Conservation (phyloP, 495 filamentous ascomycete genomes). For the Ascobolus immersus region DNA sequence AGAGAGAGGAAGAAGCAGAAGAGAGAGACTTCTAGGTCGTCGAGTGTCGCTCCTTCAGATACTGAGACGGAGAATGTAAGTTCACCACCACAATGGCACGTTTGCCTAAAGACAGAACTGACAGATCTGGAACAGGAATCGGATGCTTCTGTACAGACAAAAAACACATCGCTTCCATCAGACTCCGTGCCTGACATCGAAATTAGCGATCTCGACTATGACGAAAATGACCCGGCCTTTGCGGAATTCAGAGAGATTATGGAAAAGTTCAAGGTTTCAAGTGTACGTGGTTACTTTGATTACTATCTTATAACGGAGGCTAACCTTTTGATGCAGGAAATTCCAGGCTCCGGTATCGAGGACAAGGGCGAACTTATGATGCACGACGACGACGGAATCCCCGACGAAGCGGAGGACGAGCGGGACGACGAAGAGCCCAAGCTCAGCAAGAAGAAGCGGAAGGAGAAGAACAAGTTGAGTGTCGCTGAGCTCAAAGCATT, state of each 20-base stretch:
- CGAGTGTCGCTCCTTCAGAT: slow-evolving; percentile 10
- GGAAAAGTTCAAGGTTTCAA: slow-evolving; percentile 32
- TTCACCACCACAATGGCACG: slow-evolving; percentile 2
- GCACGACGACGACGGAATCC: slow-evolving; percentile 69
- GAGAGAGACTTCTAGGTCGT: slow-evolving; percentile 30
- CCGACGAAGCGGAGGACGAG: slow-evolving; percentile 51
- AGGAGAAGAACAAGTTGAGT: slow-evolving; percentile 70
- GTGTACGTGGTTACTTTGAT: background rate
- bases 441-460: slow-evolving; percentile 78
- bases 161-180: slow-evolving; percentile 17
- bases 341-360: too few relatives aligned
- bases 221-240: slow-evolving; percentile 50
- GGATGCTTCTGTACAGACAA: slow-evolving; percentile 14
- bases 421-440: slow-evolving; percentile 34
- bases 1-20: slow-evolving; percentile 77
- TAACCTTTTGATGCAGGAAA: slow-evolving; percentile 28
- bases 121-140: slow-evolving; percentile 7
- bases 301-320: background rate
- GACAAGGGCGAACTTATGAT: slow-evolving; percentile 77
- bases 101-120: slow-evolving; percentile 6
- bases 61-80: slow-evolving; percentile 13
- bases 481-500: slow-evolving; percentile 85
- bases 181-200: slow-evolving; percentile 21
- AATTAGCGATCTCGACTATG: slow-evolving; percentile 21
- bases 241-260: slow-evolving; percentile 60